Conservation (phyloP, 148 eudicot genomes). For the Rhododendron ovatum region DNA sequence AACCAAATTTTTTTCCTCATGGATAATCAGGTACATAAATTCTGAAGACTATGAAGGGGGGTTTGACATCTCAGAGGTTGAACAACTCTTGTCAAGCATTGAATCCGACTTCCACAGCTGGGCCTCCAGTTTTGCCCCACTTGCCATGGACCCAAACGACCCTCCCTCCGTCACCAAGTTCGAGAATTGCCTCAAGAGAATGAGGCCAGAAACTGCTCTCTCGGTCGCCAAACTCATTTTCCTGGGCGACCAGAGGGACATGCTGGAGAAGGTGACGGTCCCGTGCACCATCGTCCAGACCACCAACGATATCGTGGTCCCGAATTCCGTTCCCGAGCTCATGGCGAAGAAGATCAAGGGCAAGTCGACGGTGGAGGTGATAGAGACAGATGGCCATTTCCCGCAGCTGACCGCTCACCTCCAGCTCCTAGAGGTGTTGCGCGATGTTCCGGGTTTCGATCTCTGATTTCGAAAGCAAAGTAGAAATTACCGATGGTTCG, state of each 20-base stretch:
- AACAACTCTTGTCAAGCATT: constrained; percentile 52
- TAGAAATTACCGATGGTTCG: too few species aligned
- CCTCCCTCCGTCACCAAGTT: constrained; percentile 29
- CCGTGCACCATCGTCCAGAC: constrained; percentile 74
- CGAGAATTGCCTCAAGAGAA: constrained; percentile 38
- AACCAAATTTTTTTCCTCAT: not conserved
- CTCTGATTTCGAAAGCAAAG: not conserved
- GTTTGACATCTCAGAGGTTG: constrained; percentile 47
- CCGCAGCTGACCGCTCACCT: constrained; percentile 63
- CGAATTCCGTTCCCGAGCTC: constrained; percentile 54
- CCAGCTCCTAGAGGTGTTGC: constrained; percentile 53
- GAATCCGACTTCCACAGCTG: constrained; percentile 49
- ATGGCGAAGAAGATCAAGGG: constrained; percentile 57
- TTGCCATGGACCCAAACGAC: constrained; percentile 47
- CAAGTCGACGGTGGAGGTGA: constrained; percentile 46
- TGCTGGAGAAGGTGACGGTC: constrained; percentile 49
- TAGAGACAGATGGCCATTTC: constrained; percentile 70
- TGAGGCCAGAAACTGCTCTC: constrained; percentile 59
- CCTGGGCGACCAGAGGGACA: constrained; percentile 48
- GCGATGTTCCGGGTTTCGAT: constrained; percentile 24
- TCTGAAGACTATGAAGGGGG: constrained; percentile 88
- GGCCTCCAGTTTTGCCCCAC: constrained; percentile 55
- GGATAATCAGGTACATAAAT: constrained; percentile 49
- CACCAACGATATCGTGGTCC: constrained; percentile 57
- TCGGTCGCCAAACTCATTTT: constrained; percentile 64